Base-by-base conservation (phyloP, 305 asterid species). In the Fraxinus paxiana region DNA sequence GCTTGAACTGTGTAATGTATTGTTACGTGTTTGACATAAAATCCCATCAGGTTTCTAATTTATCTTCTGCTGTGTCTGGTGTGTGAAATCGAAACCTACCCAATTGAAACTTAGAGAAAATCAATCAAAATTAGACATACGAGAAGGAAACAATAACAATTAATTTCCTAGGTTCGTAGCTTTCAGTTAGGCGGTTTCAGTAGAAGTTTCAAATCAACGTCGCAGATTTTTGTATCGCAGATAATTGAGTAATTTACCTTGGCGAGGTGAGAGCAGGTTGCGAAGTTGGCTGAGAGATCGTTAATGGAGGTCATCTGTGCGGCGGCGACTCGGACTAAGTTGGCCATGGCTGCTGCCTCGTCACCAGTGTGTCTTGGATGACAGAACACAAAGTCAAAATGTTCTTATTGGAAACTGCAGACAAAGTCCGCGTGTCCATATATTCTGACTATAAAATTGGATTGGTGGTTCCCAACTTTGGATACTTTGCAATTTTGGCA, bases 251-350 rank as follows among this genome's bases (percentile, higher is more conserved):
- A 69, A 28, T 69, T 10, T 80, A 87, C 94, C 88, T 85, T 89
- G 46, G 89, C 97, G 35, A 95, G 94, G 82, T 92, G 97, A 74
- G 98, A 86, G 85, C 98, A 95, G 79, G 97, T 92, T 79, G 89
- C 80, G 82, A 89, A 93, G 81, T 93, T 93, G 79, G 88, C 77
- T 76, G 94, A 86, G 79, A 95, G 81, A 70, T 93, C 95, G 76
- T 91, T 93, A 85, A 91, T 78, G 73, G 98, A 93, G 80, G 98
- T 95, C 98, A 95, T 93, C 88, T 95, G 98, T 35, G 96, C 98
- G 54, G 98, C 95, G 85, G 97, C 98, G 78, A 95, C 85, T 77
- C 96, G 88, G 48, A 90, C 80, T 24, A 92, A 78, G 86, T 30
- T 88, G 67, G 92, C 91, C 97, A 92, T 92, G 84, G 83, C 75